phyloP scores from a whole-genome alignment of 257 asterid species.

The Rhazya stricta region DNA sequence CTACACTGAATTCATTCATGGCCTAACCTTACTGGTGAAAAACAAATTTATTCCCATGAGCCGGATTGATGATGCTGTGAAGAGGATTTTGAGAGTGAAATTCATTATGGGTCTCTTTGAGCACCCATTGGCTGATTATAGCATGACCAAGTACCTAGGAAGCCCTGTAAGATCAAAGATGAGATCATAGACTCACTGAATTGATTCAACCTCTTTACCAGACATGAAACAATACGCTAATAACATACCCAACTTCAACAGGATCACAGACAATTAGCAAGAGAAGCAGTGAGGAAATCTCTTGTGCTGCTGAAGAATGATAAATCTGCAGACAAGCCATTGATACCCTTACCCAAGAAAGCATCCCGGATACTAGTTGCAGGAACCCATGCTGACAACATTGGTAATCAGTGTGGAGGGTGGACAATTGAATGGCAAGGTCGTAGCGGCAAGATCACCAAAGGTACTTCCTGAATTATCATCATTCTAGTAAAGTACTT shows the following conservation, averaged over 20 bases:
- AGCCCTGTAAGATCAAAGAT: constrained; percentile 33
- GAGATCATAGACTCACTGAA: too few species aligned
- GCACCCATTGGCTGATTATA: constrained; percentile 59
- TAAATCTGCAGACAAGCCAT: constrained; percentile 18
- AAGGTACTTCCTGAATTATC: constrained; percentile 5
- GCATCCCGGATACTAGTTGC: constrained; percentile 26
- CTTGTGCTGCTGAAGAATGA: constrained; percentile 38
- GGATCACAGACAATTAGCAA: constrained; percentile 38
- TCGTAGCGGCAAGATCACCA: constrained; percentile 22
- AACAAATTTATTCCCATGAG: constrained; percentile 39
- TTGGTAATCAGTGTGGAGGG: constrained; percentile 39
- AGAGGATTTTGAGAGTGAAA: constrained; percentile 59
- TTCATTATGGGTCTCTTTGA: constrained; percentile 69
- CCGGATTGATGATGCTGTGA: constrained; percentile 71
- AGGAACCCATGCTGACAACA: constrained; percentile 38
- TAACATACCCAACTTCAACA: not conserved
- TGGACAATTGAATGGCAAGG: constrained; percentile 47
- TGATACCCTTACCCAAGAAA: constrained; percentile 38
- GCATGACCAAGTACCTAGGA: constrained; percentile 59
- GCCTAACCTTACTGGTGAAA: constrained; percentile 46
- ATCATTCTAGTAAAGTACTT: not conserved
- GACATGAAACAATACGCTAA: not conserved
- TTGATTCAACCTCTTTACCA: not conserved
- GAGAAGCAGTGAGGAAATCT: constrained; percentile 45
- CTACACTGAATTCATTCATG: constrained; percentile 53